Evolutionary conservation across 2,329 filamentous ascomycete genomes (phyloP), one percentile per base, ranked within the genome.

Genomic region (Triangularia verruculosa): DNA sequence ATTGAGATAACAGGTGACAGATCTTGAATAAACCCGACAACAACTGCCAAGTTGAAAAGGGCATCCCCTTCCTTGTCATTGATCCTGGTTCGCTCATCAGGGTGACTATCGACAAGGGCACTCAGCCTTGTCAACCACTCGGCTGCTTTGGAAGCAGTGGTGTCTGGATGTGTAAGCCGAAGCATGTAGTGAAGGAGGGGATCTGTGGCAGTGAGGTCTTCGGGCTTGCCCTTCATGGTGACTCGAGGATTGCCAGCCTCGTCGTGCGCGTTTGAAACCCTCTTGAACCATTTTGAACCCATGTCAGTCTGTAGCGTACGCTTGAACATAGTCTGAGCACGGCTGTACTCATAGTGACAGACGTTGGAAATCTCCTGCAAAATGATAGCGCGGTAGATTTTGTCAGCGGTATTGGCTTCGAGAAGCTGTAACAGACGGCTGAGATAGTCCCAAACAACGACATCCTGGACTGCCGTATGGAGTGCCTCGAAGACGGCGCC

Each of bases 291-390:
- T 55, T 78, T 79, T 0, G 54, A 54, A 4, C 77, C 79, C 0
- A 67, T 72, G 0, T 63, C 64, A 0, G 72, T 73, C 43, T 79
- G 74, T 0, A 82, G 67, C 1, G 76, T 69, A 5, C 79, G 79
- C 63, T 77, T 80, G 55, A 83, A 75, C 0, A 73, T 24, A 11
- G 69, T 65, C 43, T 81, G 78, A 0, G 72, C 68, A 1, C 78
- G 77, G 1, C 47, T 57, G 57, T 78, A 83, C 57, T 82, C 80
- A 0, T 80, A 63, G 17, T 81, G 72, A 22, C 76, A 79, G 3
- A 79, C 60, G 54, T 82, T 82, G 25, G 77, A 74, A 0, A 83
- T 64, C 57, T 84, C 81, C 63, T 83, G 80, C 2, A 81, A 70
- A 9, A 83, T 59, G 1, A 77, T 72, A 1, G 67, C 67, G 4